Percentiles rank a stretch among this genome's conserved stretches.
Conservation (phyloP, 2,329 filamentous ascomycete species). For the Colletotrichum salicis region DNA sequence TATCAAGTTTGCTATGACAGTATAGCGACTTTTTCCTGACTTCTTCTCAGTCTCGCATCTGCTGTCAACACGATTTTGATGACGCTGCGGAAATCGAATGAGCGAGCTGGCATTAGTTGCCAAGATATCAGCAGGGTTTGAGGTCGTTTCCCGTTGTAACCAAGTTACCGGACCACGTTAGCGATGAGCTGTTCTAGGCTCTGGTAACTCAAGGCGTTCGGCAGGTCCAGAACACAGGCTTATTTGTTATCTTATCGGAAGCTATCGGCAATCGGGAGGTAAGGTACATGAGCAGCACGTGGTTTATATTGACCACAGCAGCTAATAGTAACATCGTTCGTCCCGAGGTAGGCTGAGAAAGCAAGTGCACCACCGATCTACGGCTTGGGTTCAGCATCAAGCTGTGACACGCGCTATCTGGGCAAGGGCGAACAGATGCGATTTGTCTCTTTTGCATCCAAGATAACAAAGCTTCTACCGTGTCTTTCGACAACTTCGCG, state of each 20-base stretch:
- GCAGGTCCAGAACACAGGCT: background rate
- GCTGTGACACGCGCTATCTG: background rate
- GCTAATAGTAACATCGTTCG: background rate
- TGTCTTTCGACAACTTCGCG: background rate
- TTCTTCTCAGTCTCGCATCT: background rate
- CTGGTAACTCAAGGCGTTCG: background rate
- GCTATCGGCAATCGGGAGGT: slow-evolving; percentile 1
- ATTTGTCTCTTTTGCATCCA: background rate
- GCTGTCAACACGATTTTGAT: too few relatives aligned
- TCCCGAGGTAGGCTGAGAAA: background rate
- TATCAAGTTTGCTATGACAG: background rate
- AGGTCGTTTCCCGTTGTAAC: background rate
- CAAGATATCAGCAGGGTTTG: background rate
- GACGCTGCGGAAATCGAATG: background rate
- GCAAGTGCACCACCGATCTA: background rate
- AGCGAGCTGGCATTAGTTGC: background rate
- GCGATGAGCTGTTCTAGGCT: background rate
- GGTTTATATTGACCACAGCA: background rate
- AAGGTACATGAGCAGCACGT: slow-evolving; percentile 4
- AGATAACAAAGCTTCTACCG: background rate
- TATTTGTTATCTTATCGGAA: slow-evolving; percentile 20
- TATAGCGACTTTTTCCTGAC: background rate
- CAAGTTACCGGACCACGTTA: background rate
- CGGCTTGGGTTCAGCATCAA: background rate
- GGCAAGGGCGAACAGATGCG: background rate